These are phyloP conservation scores for Microbotryum silenes-acaulis DNA, from an alignment of 1,284 basidiomycete species.

Conservation along the genomic window DNA sequence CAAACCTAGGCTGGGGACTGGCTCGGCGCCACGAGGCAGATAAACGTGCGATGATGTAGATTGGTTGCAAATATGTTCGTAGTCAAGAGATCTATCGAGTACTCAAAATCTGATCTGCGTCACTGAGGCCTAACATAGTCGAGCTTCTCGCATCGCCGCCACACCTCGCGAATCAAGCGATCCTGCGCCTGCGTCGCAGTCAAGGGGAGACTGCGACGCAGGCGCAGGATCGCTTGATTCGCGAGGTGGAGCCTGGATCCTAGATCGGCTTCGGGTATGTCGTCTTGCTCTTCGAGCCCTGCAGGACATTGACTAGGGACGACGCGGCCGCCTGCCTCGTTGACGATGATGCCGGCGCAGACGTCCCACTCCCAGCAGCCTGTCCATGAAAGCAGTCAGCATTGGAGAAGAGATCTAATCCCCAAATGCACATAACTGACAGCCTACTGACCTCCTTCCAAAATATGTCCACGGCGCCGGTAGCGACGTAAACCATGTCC, in stretches of 20 bases:
- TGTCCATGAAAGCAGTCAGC: slow-evolving; percentile 7
- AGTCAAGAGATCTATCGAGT: no score
- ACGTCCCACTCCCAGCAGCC: slow-evolving; percentile 40
- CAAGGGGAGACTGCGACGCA: no score
- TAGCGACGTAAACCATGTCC: slow-evolving; percentile 37
- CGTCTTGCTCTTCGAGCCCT: slow-evolving; percentile 5
- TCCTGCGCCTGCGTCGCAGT: slow-evolving; percentile 32
- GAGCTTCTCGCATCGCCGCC: slow-evolving; percentile 30
- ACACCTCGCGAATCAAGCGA: slow-evolving; percentile 33
- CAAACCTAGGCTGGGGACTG: no score
- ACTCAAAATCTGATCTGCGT: no score
- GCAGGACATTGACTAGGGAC: slow-evolving; percentile 33
- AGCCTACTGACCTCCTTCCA: slow-evolving; percentile 19
- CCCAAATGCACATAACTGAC: no score
- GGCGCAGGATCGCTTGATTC: no score
- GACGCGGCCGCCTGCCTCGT: slow-evolving; percentile 36
- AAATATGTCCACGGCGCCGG: slow-evolving; percentile 36
- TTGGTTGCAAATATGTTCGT: no score
- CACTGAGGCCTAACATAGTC: slow-evolving; percentile 32
- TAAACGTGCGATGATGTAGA: no score
- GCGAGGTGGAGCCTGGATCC: slow-evolving; percentile 36
- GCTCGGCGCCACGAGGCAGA: no score
- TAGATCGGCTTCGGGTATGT: slow-evolving; percentile 32
- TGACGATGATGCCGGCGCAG: slow-evolving; percentile 36
- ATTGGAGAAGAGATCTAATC: no score